Evolutionary conservation across 2,329 filamentous ascomycete genomes (phyloP).

Genomic region (Ceratocystis harringtonii): DNA sequence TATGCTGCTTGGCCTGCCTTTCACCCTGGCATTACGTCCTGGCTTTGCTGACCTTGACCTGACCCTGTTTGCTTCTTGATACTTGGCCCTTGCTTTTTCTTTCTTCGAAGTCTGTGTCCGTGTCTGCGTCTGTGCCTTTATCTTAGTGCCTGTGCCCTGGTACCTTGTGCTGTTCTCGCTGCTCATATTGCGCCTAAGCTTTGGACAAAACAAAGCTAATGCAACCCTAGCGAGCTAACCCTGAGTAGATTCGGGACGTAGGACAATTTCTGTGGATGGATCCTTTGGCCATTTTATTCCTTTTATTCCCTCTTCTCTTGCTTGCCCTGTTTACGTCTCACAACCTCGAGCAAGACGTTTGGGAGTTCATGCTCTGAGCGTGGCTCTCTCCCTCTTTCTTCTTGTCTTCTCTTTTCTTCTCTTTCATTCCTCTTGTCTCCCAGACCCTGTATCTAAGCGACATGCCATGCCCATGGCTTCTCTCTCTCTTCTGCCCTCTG

Average conservation of each 20-base stretch:
- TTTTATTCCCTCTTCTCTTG: neutral
- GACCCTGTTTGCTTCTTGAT: neutral
- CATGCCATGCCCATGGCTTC: neutral
- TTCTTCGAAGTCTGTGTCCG: neutral
- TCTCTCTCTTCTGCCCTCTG: neutral
- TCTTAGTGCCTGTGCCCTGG: neutral
- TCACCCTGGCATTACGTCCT: neutral
- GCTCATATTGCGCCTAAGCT: neutral
- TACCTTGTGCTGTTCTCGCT: neutral
- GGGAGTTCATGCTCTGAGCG: neutral
- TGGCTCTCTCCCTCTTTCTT: neutral
- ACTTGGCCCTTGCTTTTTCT: neutral
- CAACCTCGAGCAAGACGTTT: neutral
- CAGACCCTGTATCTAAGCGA: neutral
- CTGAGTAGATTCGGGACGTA: too few species aligned
- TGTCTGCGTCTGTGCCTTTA: neutral
- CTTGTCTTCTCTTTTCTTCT: neutral
- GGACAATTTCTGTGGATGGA: too few species aligned
- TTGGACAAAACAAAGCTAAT: too few species aligned
- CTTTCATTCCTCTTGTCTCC: neutral
- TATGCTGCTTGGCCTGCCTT: too few species aligned
- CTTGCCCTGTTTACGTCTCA: neutral
- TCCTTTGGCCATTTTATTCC: neutral
- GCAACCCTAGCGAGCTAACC: neutral
- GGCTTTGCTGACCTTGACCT: neutral